These are phyloP conservation scores for Schizonepeta tenuifolia DNA, from an alignment of 257 asterid species.

Conservation along the genomic window DNA sequence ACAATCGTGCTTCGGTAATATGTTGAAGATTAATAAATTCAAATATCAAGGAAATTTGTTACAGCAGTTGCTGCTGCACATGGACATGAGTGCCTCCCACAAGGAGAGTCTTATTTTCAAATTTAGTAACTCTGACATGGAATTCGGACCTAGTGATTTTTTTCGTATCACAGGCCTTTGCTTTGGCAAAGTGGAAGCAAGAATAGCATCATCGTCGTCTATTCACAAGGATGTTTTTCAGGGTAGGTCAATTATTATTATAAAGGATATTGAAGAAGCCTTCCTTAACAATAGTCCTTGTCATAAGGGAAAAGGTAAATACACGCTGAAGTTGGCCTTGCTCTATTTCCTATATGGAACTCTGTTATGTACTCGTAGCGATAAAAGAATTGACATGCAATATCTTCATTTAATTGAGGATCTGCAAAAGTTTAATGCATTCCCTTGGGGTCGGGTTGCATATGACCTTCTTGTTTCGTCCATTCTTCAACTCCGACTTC, in stretches of 20 bases:
- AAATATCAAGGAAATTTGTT: background rate
- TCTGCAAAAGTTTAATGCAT: too few species aligned
- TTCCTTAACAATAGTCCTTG: background rate
- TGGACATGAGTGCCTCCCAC: background rate
- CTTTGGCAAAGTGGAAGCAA: background rate
- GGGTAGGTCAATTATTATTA: background rate
- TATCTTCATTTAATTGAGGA: background rate
- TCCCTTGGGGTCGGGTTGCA: background rate
- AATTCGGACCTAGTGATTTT: background rate
- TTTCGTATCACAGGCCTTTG: background rate
- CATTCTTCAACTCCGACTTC: too few species aligned
- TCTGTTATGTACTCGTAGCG: background rate
- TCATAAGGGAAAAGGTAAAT: background rate
- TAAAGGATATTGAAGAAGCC: background rate
- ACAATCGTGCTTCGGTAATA: background rate
- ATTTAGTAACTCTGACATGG: background rate
- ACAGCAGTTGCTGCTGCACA: background rate
- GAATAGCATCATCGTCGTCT: background rate
- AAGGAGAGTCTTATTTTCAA: conserved; percentile 9
- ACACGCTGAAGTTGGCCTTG: background rate
- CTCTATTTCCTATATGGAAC: background rate
- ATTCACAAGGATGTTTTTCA: background rate
- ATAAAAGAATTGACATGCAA: background rate
- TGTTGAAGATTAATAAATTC: background rate
- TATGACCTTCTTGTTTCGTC: background rate